Evolutionary conservation across 768 basidiomycete genomes (phyloP).

Genomic region (Pleurotus cornucopiae): DNA sequence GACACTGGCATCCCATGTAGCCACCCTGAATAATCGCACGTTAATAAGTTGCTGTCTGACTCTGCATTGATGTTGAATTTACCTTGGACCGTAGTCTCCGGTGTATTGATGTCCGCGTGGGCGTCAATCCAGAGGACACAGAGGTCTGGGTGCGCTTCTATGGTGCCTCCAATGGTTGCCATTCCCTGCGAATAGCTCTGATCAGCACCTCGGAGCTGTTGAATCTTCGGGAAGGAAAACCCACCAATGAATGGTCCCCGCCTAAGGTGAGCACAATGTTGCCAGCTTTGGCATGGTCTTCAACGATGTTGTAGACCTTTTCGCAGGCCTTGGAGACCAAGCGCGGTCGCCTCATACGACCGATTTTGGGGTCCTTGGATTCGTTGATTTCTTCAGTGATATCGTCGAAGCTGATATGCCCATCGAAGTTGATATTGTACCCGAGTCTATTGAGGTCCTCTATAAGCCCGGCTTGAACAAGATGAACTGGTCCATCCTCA

Average conservation of each 20-base stretch:
- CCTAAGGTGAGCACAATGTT: constrained; percentile 68
- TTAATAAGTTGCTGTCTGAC: background rate
- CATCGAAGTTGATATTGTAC: constrained; percentile 66
- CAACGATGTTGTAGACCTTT: constrained; percentile 52
- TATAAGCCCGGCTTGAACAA: constrained; percentile 63
- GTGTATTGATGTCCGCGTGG: constrained; percentile 79
- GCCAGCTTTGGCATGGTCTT: constrained; percentile 53
- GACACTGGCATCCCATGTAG: constrained; percentile 81
- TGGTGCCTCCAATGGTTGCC: constrained; percentile 72
- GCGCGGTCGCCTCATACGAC: constrained; percentile 65
- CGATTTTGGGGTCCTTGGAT: constrained; percentile 52
- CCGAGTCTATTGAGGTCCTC: constrained; percentile 56
- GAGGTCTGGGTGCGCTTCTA: constrained; percentile 52
- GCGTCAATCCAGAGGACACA: constrained; percentile 80
- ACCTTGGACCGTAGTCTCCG: constrained; percentile 55
- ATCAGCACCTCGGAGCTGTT: background rate
- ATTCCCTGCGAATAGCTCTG: constrained; percentile 31
- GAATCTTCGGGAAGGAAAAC: background rate
- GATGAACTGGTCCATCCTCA: constrained; percentile 62
- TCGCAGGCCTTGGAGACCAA: constrained; percentile 61
- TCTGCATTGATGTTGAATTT: constrained; percentile 12
- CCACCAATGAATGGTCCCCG: constrained; percentile 71
- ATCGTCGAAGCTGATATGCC: constrained; percentile 56
- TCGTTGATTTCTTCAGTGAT: constrained; percentile 30
- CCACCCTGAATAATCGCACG: constrained; percentile 43